Conservation (phyloP, 192 early-diverging fungal genomes). For the Umbelopsis sp. region DNA sequence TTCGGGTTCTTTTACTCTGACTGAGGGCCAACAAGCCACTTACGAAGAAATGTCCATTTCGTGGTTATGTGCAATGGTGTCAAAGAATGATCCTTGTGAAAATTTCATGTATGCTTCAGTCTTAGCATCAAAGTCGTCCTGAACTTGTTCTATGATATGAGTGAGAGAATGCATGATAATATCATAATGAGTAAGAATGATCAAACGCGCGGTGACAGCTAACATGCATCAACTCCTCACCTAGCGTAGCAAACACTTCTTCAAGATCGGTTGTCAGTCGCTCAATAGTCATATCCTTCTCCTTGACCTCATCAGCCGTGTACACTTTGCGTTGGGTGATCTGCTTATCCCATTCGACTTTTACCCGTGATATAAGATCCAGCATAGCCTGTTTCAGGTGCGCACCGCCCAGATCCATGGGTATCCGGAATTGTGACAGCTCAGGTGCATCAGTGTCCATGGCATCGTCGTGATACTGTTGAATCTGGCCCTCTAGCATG, state of each 20-base stretch:
- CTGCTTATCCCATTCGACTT: constrained; percentile 42
- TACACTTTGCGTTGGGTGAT: constrained; percentile 20
- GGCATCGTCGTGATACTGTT: neutral
- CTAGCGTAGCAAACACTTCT: constrained; percentile 32
- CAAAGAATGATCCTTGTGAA: constrained; percentile 48
- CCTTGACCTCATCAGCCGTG: constrained; percentile 42
- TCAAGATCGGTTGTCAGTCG: constrained; percentile 41
- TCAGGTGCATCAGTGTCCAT: constrained; percentile 2
- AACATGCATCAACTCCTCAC: constrained; percentile 12
- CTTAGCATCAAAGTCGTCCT: constrained; percentile 28
- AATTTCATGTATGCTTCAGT: constrained; percentile 29
- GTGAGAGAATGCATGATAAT: neutral
- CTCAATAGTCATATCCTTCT: constrained; percentile 54
- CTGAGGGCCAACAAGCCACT: neutral
- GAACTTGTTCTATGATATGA: constrained; percentile 9
- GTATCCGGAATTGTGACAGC: constrained; percentile 24
- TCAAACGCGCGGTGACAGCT: too few relatives aligned
- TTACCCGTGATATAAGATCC: constrained; percentile 42
- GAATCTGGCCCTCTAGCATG: constrained; percentile 33
- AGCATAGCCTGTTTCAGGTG: constrained; percentile 26
- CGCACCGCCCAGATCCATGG: constrained; percentile 22
- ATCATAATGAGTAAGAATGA: neutral
- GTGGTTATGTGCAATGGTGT: constrained; percentile 42
- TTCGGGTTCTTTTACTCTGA: neutral
- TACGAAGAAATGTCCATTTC: constrained; percentile 26